Base-by-base conservation (phyloP, 441 rosid species). In the Corymbia citriodora region DNA sequence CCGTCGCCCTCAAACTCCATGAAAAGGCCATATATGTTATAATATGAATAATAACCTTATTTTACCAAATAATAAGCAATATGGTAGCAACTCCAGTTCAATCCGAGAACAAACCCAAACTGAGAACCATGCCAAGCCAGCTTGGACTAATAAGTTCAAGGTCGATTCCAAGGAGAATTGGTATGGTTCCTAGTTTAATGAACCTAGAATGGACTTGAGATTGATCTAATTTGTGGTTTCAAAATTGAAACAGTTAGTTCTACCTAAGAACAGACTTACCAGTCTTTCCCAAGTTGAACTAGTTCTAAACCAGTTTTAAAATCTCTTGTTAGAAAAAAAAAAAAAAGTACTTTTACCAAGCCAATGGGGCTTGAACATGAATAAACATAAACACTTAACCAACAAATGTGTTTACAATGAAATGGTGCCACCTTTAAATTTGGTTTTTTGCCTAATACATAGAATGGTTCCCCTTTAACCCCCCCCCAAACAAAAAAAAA, bases 111-210 rank as follows among this genome's bases (percentile, higher is more conserved):
- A 3, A 3, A 10, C 29, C n/a, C 52, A 40, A 6, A 68, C 0
- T 0, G 11, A 68, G 18, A 68, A 68, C 0, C 18, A 0, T 17
- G 16, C 79, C 40, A 68, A 68, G 16, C 0, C 0, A 0, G 21
- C 29, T 40, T 23, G 18, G 16, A 40, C 10, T 0, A 3, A 40
- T 10, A 0, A 2, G 6, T 72, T 72, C 8, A 8, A 23, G 9
- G 85, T 0, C 1, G 2, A 74, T 2, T 74, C 9, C 0, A 10
- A 3, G n/a, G 14, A 72, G 85, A 12, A 74, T 45, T 0, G 3
- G 1, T 40, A 18, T 6, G 18, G 13, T 5, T 40, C 85, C 0
- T 13, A 2, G 1, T 74, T 21, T 74, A 29, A 7, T 3, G 15
- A 40, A 25, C 52, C 85, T 74, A 40, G 3, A 40, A 74, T 74